Evolutionary conservation across 2,329 filamentous ascomycete genomes (phyloP).

Genomic region (Beauveria brongniartii): DNA sequence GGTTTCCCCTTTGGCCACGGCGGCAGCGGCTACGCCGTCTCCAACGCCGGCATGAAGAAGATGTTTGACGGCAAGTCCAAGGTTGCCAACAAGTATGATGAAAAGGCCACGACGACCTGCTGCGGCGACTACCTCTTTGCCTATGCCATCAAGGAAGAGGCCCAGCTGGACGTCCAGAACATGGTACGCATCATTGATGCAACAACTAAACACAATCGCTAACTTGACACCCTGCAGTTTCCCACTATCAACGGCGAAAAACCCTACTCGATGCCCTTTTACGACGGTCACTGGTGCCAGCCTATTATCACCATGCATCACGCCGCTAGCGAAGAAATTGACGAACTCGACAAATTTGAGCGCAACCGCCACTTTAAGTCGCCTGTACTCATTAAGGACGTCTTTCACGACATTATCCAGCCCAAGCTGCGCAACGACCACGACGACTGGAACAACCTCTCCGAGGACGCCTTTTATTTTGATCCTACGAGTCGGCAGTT

Average conservation of each 20-base stretch:
- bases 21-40: slow-evolving; percentile 47
- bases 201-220: neutral
- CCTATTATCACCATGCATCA: slow-evolving; percentile 50
- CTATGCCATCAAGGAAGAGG: slow-evolving; percentile 35
- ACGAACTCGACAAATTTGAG: slow-evolving; percentile 44
- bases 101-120: slow-evolving; percentile 31
- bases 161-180: slow-evolving; percentile 32
- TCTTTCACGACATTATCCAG: slow-evolving; percentile 39
- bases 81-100: slow-evolving; percentile 40
- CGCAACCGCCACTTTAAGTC: slow-evolving; percentile 25
- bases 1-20: slow-evolving; percentile 44
- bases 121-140: slow-evolving; percentile 46
- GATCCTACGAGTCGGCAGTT: slow-evolving; percentile 23
- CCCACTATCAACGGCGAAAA: slow-evolving; percentile 50
- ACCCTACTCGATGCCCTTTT: slow-evolving; percentile 40
- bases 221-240: slow-evolving; percentile 24
- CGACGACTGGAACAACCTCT: slow-evolving; percentile 46
- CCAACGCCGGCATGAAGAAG: slow-evolving; percentile 41
- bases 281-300: slow-evolving; percentile 44
- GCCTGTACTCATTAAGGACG: slow-evolving; percentile 36
- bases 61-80: slow-evolving; percentile 33
- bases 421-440: slow-evolving; percentile 29
- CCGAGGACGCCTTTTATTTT: slow-evolving; percentile 36
- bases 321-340: slow-evolving; percentile 41
- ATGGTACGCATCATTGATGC: slow-evolving; percentile 27